Conservation (phyloP, 106 monocot species). For the Platanthera guangdongensis region DNA sequence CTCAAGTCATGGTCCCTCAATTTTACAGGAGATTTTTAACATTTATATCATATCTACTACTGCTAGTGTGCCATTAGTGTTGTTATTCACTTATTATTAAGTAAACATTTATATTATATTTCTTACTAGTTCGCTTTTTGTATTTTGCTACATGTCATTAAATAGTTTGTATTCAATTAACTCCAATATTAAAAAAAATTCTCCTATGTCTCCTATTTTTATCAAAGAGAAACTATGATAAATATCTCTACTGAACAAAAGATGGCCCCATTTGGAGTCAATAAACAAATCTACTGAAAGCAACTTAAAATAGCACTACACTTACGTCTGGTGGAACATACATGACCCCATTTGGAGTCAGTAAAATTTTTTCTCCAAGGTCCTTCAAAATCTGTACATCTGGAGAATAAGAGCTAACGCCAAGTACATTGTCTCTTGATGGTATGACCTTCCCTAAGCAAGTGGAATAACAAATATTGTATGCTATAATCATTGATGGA, state of each 20-base stretch:
- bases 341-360: conserved; percentile 86
- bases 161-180: too few relatives aligned
- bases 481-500: conserved; percentile 99
- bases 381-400: conserved; percentile 46
- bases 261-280: background rate
- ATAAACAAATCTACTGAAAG: background rate
- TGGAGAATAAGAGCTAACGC: conserved; percentile 62
- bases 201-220: background rate
- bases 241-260: background rate
- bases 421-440: conserved; percentile 57
- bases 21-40: background rate
- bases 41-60: background rate
- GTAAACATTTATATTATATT: too few relatives aligned
- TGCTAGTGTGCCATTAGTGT: background rate
- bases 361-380: conserved; percentile 38
- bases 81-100: background rate
- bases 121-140: too few relatives aligned
- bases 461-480: conserved; percentile 84
- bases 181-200: too few relatives aligned
- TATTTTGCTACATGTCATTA: too few relatives aligned
- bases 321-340: conserved; percentile 69
- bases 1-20: too few relatives aligned
- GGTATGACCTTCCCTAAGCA: conserved; percentile 77
- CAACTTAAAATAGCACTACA: background rate
- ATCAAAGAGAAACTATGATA: background rate